Evolutionary conservation across 306 rosid genomes (phyloP).

Genomic region (Gynostemma pentaphyllum): DNA sequence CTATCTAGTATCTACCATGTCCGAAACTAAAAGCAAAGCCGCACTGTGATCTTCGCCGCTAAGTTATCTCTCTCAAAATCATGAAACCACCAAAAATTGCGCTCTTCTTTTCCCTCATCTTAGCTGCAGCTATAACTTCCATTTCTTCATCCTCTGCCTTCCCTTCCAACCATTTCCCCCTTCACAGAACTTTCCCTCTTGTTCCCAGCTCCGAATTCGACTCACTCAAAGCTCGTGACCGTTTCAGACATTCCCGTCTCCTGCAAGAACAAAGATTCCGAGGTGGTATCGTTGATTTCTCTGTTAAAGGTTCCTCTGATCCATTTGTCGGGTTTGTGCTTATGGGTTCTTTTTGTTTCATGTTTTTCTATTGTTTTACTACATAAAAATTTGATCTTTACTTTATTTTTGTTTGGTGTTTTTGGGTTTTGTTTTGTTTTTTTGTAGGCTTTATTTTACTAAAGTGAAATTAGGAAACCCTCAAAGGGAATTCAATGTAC

Average conservation of each 20-base stretch:
- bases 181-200: constrained; percentile 48
- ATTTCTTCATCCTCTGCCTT: constrained; percentile 10
- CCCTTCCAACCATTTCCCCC: constrained; percentile 32
- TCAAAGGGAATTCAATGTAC: constrained; percentile 72
- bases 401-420: neutral
- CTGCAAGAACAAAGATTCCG: constrained; percentile 32
- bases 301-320: constrained; percentile 68
- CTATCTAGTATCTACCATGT: constrained; percentile 18
- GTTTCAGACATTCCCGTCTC: constrained; percentile 52
- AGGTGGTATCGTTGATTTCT: constrained; percentile 57
- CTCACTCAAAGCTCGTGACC: constrained; percentile 51
- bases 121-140: constrained; percentile 13
- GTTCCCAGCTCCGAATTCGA: constrained; percentile 35
- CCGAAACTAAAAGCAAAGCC: constrained; percentile 13
- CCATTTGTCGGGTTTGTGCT: constrained; percentile 52
- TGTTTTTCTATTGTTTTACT: constrained; percentile 8
- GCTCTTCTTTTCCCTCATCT: constrained; percentile 17
- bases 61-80: constrained; percentile 10
- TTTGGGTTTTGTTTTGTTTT: too few relatives aligned
- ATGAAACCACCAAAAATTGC: constrained; percentile 27
- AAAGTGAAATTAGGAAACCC: constrained; percentile 85
- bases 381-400: neutral
- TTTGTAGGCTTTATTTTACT: constrained; percentile 66
- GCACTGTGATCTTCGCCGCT: constrained; percentile 23
- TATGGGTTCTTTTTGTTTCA: constrained; percentile 10